Evolutionary conservation across 2,329 filamentous ascomycete species (phyloP).

Genomic region (Helotiales sp.): DNA sequence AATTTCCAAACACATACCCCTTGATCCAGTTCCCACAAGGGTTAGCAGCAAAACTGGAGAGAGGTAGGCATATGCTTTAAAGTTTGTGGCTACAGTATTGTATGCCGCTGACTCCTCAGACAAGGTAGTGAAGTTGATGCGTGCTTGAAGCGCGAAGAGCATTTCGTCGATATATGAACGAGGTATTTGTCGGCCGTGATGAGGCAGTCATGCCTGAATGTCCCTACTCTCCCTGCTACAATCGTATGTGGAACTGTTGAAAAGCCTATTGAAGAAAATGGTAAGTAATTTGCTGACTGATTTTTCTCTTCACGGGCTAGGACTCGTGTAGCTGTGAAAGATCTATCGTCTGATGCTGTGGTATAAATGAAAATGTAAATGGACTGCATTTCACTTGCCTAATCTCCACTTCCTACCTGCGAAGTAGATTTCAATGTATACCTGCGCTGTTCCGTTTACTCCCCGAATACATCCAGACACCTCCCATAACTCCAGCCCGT

Average conservation of each 20-base stretch:
- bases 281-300: neutral
- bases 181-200: neutral
- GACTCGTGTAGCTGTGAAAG: conserved; percentile 19
- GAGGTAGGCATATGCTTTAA: neutral
- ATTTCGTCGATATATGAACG: neutral
- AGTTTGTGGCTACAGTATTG: neutral
- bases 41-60: neutral
- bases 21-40: neutral
- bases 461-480: neutral
- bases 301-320: conserved; percentile 5
- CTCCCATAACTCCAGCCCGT: neutral
- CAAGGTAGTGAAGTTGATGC: neutral
- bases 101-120: neutral
- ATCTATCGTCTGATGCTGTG: conserved; percentile 18
- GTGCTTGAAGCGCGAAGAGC: neutral
- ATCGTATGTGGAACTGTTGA: too few relatives aligned
- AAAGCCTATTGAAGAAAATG: neutral
- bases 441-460: neutral
- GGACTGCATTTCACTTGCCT: conserved; percentile 16
- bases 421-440: neutral
- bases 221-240: neutral
- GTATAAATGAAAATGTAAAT: conserved; percentile 28
- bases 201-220: neutral
- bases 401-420: neutral
- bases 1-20: neutral